Conservation (phyloP, 2,329 filamentous ascomycete genomes). For the Meredithiella fracta region DNA sequence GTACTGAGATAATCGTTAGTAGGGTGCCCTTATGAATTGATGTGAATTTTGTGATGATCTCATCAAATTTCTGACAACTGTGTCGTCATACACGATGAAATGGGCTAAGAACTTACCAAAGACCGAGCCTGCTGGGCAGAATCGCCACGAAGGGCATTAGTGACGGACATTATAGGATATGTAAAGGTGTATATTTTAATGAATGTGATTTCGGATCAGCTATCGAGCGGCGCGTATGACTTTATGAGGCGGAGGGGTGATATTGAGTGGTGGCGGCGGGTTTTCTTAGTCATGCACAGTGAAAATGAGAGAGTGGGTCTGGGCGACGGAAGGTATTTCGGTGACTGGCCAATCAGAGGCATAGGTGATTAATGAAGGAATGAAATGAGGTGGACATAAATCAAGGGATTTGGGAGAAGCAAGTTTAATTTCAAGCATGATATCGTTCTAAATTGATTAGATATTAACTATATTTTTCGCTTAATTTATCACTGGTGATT, state of each 20-base stretch:
- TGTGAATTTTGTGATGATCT: too few relatives aligned
- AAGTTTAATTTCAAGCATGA: background rate
- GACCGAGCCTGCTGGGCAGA: conserved; percentile 41
- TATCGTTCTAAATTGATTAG: background rate
- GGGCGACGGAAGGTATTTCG: background rate
- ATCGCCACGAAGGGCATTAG: conserved; percentile 31
- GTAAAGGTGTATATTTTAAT: background rate
- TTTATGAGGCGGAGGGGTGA: background rate
- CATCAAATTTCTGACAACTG: too few relatives aligned
- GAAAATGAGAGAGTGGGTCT: background rate
- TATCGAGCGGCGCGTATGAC: background rate
- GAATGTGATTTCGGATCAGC: too few relatives aligned
- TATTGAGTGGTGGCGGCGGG: background rate
- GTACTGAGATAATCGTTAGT: conserved; percentile 42
- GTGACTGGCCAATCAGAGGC: background rate
- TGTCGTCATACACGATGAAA: too few relatives aligned
- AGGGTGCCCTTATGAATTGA: too few relatives aligned
- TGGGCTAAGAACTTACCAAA: conserved; percentile 29
- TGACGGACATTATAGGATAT: conserved; percentile 23
- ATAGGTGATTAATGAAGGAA: background rate
- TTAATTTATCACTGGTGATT: too few relatives aligned
- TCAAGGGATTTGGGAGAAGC: background rate
- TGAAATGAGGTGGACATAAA: too few relatives aligned
- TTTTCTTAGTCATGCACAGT: background rate
- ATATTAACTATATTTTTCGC: too few relatives aligned